phyloP scores from a whole-genome alignment of 768 basidiomycete genomes.

The Russula foetens region DNA sequence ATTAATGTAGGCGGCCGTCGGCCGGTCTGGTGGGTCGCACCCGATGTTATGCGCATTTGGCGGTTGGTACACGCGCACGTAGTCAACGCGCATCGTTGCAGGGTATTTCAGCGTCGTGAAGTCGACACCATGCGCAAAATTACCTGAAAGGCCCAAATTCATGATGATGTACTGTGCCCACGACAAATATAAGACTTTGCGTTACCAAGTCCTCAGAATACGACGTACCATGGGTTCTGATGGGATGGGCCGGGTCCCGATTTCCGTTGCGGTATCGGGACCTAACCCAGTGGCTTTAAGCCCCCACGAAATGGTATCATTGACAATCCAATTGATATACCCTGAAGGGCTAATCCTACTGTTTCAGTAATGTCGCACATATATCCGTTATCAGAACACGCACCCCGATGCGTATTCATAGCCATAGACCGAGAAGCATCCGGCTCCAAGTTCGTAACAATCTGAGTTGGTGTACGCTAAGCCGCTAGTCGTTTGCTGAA shows the following conservation, averaged over 20 bases:
- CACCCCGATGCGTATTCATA: slow-evolving; percentile 66
- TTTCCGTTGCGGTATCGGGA: slow-evolving; percentile 48
- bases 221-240: slow-evolving; percentile 76
- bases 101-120: slow-evolving; percentile 66
- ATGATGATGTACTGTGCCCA: slow-evolving; percentile 62
- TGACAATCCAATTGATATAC: slow-evolving; percentile 81
- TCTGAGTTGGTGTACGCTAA: slow-evolving; percentile 55
- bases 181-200: background rate
- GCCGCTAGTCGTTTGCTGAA: slow-evolving; percentile 76
- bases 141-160: slow-evolving; percentile 79
- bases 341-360: background rate
- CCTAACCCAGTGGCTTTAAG: slow-evolving; percentile 60
- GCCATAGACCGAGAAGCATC: slow-evolving; percentile 69
- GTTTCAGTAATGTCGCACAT: background rate
- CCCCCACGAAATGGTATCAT: slow-evolving; percentile 66
- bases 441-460: slow-evolving; percentile 57
- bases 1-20: slow-evolving; percentile 78
- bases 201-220: background rate
- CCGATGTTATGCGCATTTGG: slow-evolving; percentile 64
- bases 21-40: slow-evolving; percentile 72
- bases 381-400: slow-evolving; percentile 36
- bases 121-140: slow-evolving; percentile 66
- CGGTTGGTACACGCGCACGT: slow-evolving; percentile 86
- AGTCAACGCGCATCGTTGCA: slow-evolving; percentile 67
- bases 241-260: slow-evolving; percentile 60